These are phyloP conservation scores for Neurospora tetraspora DNA, from an alignment of 495 filamentous ascomycete species.

Conservation along the genomic window DNA sequence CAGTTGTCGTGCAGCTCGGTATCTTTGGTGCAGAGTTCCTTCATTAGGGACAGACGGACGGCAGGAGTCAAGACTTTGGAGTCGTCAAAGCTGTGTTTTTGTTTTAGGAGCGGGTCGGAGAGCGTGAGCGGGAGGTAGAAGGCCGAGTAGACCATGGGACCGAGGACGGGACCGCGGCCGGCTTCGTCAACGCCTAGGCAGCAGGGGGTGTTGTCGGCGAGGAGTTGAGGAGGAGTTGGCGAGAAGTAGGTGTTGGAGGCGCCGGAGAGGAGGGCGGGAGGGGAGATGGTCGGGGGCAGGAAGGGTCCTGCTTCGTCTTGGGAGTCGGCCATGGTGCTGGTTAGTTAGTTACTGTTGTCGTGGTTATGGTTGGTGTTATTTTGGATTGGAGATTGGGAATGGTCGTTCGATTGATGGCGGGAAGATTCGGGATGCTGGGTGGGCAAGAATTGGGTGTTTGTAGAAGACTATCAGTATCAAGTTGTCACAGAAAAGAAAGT, in stretches of 20 bases:
- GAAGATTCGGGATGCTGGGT: neutral
- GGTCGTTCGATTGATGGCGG: neutral
- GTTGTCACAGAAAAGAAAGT: neutral
- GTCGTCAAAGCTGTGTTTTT: constrained; percentile 80
- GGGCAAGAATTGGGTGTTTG: neutral
- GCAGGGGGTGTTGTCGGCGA: constrained; percentile 26
- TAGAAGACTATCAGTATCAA: neutral
- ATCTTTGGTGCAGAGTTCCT: constrained; percentile 53
- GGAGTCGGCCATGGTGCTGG: constrained; percentile 34
- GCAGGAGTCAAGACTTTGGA: constrained; percentile 74
- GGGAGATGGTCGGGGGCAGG: constrained; percentile 70
- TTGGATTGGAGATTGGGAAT: no score
- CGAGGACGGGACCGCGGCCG: constrained; percentile 86
- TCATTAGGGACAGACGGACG: constrained; percentile 67
- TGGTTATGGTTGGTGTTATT: neutral
- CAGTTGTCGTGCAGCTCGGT: constrained; percentile 58
- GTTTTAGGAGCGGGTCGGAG: constrained; percentile 61
- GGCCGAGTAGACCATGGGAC: constrained; percentile 93
- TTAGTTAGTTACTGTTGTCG: neutral
- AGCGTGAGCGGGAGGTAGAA: constrained; percentile 67
- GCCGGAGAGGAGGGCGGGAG: constrained; percentile 51
- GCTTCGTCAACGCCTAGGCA: constrained; percentile 88
- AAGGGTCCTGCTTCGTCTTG: constrained; percentile 51
- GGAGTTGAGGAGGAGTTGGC: constrained; percentile 47
- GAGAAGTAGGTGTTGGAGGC: constrained; percentile 81